Percentiles rank a stretch among this genome's conserved stretches.
Conservation (phyloP, 345 rosid species). For the Aegle marmelos region DNA sequence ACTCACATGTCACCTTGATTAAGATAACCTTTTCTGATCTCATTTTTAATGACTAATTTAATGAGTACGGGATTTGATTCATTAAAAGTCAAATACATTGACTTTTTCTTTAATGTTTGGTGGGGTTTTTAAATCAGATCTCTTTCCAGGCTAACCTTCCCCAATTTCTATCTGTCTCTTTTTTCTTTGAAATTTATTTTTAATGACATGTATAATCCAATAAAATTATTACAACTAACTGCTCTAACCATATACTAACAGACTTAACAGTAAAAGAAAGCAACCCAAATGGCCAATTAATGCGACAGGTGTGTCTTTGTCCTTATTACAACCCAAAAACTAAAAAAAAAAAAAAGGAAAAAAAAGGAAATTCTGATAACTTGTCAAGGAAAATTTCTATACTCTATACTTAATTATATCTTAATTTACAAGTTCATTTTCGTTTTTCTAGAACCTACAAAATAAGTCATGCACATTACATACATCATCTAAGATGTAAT, state of each 20-base stretch:
- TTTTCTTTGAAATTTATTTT: background rate
- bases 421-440: no score
- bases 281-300: background rate
- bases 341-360: no score
- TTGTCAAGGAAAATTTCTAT: no score
- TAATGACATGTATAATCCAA: background rate
- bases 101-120: slow-evolving; percentile 23
- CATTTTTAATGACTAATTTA: slow-evolving; percentile 4
- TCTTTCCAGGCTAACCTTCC: background rate
- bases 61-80: background rate
- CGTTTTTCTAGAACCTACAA: no score
- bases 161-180: background rate
- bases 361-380: no score
- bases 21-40: slow-evolving; percentile 16
- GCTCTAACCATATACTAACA: slow-evolving; percentile 31
- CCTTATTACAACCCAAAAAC: slow-evolving; percentile 2
- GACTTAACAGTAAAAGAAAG: slow-evolving; percentile 12
- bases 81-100: slow-evolving; percentile 22
- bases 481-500: no score
- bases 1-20: slow-evolving; percentile 19
- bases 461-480: no score
- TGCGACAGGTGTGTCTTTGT: slow-evolving; percentile 18
- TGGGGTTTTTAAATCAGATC: background rate
- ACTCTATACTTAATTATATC: no score
- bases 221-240: slow-evolving; percentile 18